Conservation (phyloP, 2,329 filamentous ascomycete genomes). For the Triangularia setosa region DNA sequence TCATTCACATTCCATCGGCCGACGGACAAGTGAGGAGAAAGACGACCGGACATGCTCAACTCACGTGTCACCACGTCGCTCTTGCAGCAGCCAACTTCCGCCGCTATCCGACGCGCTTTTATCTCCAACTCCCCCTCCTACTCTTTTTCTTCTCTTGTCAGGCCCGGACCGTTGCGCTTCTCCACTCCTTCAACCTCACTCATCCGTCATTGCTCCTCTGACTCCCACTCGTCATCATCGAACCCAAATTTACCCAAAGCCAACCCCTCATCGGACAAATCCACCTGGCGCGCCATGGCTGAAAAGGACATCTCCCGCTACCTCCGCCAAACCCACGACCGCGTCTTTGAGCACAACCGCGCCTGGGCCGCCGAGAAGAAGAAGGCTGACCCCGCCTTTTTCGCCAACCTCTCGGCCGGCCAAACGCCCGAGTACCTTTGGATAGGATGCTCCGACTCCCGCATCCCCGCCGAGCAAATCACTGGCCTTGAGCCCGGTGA, state of each 20-base stretch:
- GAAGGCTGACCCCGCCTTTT: slow-evolving; percentile 60
- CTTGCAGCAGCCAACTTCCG: neutral
- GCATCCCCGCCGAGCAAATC: slow-evolving; percentile 87
- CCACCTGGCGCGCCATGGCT: slow-evolving; percentile 22
- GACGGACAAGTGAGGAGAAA: neutral
- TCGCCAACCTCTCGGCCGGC: slow-evolving; percentile 58
- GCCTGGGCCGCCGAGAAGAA: slow-evolving; percentile 60
- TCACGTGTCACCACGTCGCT: slow-evolving; percentile 5
- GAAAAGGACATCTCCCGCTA: slow-evolving; percentile 48
- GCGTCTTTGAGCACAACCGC: slow-evolving; percentile 65
- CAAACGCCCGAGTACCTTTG: slow-evolving; percentile 72
- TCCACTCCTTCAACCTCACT: neutral
- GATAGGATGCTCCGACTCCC: slow-evolving; percentile 88
- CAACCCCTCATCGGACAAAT: slow-evolving; percentile 1
- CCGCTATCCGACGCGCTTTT: slow-evolving; percentile 1
- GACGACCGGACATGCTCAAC: neutral
- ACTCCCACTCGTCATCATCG: neutral
- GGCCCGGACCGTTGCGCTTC: neutral
- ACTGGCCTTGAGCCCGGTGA: slow-evolving; percentile 81
- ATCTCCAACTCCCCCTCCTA: neutral
- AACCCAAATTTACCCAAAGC: neutral
- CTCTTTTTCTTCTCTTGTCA: neutral
- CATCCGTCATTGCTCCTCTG: neutral
- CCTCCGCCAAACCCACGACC: slow-evolving; percentile 60
- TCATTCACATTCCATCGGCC: neutral